Percentiles rank a stretch among this genome's conserved stretches.
Evolutionary conservation across 73 alveolate species (phyloP).

Genomic region (Paramecium pentaurelia): DNA sequence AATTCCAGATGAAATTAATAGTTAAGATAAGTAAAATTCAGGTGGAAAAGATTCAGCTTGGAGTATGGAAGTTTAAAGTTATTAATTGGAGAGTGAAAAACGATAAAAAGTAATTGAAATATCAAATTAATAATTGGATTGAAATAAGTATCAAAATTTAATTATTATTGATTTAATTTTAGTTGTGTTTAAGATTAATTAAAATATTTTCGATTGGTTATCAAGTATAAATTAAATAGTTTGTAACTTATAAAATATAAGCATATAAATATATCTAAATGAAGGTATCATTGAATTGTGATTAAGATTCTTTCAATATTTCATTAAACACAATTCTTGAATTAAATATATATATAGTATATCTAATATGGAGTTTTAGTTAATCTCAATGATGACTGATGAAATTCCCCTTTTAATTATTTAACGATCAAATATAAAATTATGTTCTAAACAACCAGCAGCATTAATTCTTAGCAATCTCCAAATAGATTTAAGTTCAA

Average conservation of each 20-base stretch:
- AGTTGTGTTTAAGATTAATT: neutral
- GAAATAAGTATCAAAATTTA: neutral
- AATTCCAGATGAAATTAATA: neutral
- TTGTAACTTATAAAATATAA: neutral
- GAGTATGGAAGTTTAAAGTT: neutral
- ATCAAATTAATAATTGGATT: neutral
- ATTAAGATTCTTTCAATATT: no score
- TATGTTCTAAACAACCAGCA: conserved; percentile 19
- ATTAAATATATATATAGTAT: no score
- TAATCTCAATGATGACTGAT: neutral
- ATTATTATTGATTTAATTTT: neutral
- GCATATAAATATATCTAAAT: neutral
- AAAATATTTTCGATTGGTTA: neutral
- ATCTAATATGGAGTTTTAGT: neutral
- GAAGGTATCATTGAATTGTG: no score
- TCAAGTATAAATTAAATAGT: neutral
- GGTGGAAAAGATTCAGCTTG: neutral
- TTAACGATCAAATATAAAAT: neutral
- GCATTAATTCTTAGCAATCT: neutral
- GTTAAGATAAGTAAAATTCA: neutral
- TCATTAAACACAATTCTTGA: no score
- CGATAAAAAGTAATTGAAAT: neutral
- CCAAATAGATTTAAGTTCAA: conserved; percentile 23
- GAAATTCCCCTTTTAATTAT: neutral
- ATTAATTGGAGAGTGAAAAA: neutral